These are phyloP conservation scores for Chlorella sorokiniana DNA, from an alignment of 139 green algal species.

Conservation along the genomic window DNA sequence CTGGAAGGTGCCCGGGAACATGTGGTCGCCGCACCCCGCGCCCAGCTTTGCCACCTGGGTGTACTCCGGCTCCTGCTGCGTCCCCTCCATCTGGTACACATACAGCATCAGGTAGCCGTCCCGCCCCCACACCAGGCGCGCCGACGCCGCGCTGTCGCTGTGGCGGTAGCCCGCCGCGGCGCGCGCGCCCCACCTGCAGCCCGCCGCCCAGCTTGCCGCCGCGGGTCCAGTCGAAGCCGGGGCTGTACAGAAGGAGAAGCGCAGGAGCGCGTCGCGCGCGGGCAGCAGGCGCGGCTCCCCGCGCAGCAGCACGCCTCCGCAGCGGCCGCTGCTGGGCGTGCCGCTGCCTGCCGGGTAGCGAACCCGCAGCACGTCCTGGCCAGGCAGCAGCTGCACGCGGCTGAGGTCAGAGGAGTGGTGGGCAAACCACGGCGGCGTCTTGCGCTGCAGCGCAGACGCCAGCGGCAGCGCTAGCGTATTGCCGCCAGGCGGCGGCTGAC, in stretches of 20 bases:
- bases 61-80: constrained; percentile 16
- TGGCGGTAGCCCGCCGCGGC: constrained; percentile 20
- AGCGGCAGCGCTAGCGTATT: background rate
- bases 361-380: constrained; percentile 4
- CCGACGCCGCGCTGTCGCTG: constrained; percentile 11
- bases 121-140: background rate
- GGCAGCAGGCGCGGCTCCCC: background rate
- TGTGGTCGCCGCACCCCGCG: constrained; percentile 7
- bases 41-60: constrained; percentile 1
- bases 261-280: constrained; percentile 14
- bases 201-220: constrained; percentile 29
- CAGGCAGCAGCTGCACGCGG: background rate
- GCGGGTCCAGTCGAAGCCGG: constrained; percentile 13
- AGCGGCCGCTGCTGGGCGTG: background rate
- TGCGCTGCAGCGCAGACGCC: background rate
- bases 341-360: constrained; percentile 19
- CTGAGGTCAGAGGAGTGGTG: background rate
- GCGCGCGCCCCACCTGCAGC: constrained; percentile 12
- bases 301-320: constrained; percentile 1
- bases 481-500: background rate
- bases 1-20: constrained; percentile 22
- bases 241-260: constrained; percentile 1
- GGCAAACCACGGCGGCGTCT: background rate
- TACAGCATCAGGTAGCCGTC: constrained; percentile 8
- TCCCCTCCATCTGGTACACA: constrained; percentile 16